Evolutionary conservation across 148 eudicot species (phyloP).

Genomic region (Bassia scoparia): DNA sequence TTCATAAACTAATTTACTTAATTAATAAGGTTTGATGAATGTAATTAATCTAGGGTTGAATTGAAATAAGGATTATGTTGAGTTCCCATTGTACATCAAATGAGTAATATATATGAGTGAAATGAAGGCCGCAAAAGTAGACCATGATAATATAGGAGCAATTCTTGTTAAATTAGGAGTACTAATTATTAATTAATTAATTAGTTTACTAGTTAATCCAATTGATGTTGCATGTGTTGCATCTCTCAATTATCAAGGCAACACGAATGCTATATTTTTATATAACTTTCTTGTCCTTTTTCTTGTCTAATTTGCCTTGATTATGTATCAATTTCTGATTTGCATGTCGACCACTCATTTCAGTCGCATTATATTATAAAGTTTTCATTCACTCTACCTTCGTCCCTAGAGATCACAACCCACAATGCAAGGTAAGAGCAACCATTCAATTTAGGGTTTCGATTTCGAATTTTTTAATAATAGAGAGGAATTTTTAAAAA

Average conservation of each 20-base stretch:
- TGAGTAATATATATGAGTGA: not conserved
- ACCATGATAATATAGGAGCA: not conserved
- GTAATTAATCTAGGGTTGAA: not conserved
- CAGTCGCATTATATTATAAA: no score
- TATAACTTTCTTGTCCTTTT: not conserved
- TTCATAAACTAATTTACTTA: no score
- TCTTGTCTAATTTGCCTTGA: not conserved
- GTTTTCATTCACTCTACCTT: no score
- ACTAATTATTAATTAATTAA: no score
- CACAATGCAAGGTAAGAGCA: no score
- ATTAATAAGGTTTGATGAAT: not conserved
- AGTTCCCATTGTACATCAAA: slow-evolving; percentile 24
- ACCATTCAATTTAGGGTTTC: no score
- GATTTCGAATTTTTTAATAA: no score
- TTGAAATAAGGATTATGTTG: slow-evolving; percentile 12
- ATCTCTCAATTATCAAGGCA: slow-evolving; percentile 21
- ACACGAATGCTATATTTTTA: slow-evolving; percentile 27
- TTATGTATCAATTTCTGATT: not conserved
- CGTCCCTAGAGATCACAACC: no score
- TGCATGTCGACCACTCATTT: slow-evolving; percentile 21
- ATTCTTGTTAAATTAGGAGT: no score
- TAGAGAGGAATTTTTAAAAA: no score
- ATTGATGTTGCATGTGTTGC: not conserved
- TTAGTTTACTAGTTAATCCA: no score
- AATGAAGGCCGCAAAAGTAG: slow-evolving; percentile 33